Conservation (phyloP, 371 early-diverging fungal genomes). For the Coemansia sp. region DNA sequence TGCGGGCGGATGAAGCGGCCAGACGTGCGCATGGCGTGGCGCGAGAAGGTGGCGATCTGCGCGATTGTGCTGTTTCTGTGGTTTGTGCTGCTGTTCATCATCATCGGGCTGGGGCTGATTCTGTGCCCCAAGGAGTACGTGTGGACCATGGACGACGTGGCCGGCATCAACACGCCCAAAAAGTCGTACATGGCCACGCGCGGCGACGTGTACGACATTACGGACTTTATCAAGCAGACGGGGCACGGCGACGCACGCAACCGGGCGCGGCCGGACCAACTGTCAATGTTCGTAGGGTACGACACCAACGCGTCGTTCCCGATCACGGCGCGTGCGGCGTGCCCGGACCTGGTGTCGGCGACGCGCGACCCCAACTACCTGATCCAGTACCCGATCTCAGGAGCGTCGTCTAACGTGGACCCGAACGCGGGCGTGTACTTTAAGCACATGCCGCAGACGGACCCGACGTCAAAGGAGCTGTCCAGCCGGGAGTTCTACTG, state of each 20-base stretch:
- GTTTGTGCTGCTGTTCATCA: conserved; percentile 75
- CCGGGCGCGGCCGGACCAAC: conserved; percentile 48
- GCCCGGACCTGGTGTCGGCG: conserved; percentile 53
- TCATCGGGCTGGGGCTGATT: conserved; percentile 76
- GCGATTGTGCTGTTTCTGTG: conserved; percentile 81
- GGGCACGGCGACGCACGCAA: conserved; percentile 50
- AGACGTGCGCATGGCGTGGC: conserved; percentile 94
- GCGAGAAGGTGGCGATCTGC: conserved; percentile 94
- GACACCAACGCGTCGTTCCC: conserved; percentile 62
- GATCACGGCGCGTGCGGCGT: conserved; percentile 56
- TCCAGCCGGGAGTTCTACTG: conserved; percentile 46
- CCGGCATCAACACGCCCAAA: conserved; percentile 45
- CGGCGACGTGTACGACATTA: conserved; percentile 78
- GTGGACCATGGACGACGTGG: conserved; percentile 60
- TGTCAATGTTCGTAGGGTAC: conserved; percentile 56
- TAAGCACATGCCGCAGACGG: conserved; percentile 27
- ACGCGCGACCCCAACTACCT: conserved; percentile 40
- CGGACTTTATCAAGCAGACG: conserved; percentile 60
- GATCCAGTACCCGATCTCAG: conserved; percentile 33
- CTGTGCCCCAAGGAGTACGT: conserved; percentile 85
- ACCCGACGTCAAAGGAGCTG: conserved; percentile 28
- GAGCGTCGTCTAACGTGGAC: conserved; percentile 29
- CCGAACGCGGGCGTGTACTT: conserved; percentile 17
- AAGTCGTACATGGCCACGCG: conserved; percentile 64
- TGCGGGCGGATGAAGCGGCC: conserved; percentile 77